Base-by-base conservation (phyloP, 768 basidiomycete genomes). In the Paxillus rubicundulus region DNA sequence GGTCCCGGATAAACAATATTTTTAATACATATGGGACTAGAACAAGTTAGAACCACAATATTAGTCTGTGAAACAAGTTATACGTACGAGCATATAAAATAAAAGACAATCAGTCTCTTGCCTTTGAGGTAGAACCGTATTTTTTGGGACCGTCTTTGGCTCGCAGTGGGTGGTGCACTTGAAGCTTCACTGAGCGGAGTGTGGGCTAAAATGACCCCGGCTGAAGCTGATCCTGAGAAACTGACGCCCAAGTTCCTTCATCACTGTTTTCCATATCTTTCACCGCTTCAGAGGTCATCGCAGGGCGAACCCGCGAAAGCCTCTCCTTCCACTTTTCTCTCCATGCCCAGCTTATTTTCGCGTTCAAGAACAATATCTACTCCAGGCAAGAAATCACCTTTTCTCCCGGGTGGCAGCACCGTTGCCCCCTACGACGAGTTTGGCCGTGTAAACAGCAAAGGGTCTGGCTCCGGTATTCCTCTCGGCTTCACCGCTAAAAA, bases 301-400 rank as follows among this genome's bases (percentile, higher is more conserved):
- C 59, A 50, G 53, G 48, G 21, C 52, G 20, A 33, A 45, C 9
- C 50, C 53, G 48, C 61, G 43, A 42, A 45, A 30, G 38, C 38
- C 36, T 36, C 49, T 20, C 53, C 37, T 24, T 43, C 34, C 28
- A 39, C 28, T 18, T 41, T 48, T 49, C 51, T 57, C 62, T 69
- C 77, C 72, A 87, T 88, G 86, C 85, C 80, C 74, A 85, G 82
- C 69, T 65, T 87, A 71, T 88, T 88, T 72, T 86, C 86, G 67
- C 82, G 86, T 60, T 66, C 82, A 56, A 79, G 86, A 47, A 85
- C 85, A 44, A 76, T 73, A 50, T 86, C 86, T 18, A 79, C 80
- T 2, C 72, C 81, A 34, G 66, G 70, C 44, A 81, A 78, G 72
- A 76, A 72, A 50, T 60, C 60, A 42, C 32, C 57, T 9, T n/a